Evolutionary conservation across 441 rosid genomes (phyloP).

Genomic region (Pelargonium australe): DNA sequence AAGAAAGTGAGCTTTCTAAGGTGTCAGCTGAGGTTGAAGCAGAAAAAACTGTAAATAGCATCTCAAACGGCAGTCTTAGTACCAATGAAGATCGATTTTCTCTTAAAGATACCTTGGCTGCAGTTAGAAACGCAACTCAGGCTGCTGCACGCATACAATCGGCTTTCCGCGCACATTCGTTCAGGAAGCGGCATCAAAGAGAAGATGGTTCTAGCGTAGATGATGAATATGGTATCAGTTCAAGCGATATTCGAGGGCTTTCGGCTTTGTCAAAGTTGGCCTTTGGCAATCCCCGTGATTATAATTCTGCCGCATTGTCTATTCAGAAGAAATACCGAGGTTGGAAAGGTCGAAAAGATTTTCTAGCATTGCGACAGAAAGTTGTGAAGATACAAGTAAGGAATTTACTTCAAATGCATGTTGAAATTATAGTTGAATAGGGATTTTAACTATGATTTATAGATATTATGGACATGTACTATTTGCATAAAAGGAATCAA

Average conservation of each 20-base stretch:
- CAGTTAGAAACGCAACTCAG: constrained; percentile 78
- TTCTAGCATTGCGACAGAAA: constrained; percentile 62
- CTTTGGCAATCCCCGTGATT: constrained; percentile 39
- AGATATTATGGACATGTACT: too few species aligned
- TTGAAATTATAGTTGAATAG: too few species aligned
- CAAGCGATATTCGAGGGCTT: constrained; percentile 46
- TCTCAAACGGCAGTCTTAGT: constrained; percentile 32
- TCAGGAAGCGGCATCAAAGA: constrained; percentile 54
- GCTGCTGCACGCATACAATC: constrained; percentile 93
- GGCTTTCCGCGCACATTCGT: constrained; percentile 93
- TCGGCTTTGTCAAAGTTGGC: constrained; percentile 54
- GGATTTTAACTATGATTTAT: too few species aligned
- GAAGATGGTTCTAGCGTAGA: constrained; percentile 25
- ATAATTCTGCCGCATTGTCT: constrained; percentile 64
- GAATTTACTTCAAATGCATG: neutral
- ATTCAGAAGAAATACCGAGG: constrained; percentile 93
- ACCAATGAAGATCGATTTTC: constrained; percentile 57
- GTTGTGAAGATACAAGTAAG: constrained; percentile 84
- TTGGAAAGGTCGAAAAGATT: constrained; percentile 78
- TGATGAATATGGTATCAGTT: constrained; percentile 49
- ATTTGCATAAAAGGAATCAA: too few species aligned
- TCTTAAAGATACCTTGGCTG: constrained; percentile 66
- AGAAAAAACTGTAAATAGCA: constrained; percentile 50
- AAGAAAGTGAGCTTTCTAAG: constrained; percentile 67
- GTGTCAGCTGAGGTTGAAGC: constrained; percentile 71